Evolutionary conservation across 495 filamentous ascomycete species (phyloP), one percentile per base, ranked within the genome.

Genomic region (Trichoderma reesei): DNA sequence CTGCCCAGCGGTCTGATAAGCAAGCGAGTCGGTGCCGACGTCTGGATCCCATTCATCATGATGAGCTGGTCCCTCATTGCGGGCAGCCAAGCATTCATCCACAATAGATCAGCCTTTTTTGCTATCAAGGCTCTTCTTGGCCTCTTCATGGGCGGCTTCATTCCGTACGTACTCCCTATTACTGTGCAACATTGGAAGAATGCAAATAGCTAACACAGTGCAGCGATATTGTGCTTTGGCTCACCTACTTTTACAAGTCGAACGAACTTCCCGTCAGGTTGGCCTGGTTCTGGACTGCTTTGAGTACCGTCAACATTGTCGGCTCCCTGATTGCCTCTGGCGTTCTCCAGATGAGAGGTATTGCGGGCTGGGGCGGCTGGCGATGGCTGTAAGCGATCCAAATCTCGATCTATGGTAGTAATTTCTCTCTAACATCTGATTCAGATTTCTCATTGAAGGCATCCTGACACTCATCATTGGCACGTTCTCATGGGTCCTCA

Each of bases 191-290:
- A 1, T 26, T 51, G 18, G 20, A n/a, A 13, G 62, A 3, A 18
- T 62, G n/a, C n/a, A n/a, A n/a, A 9, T 3, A 26, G 16, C 31
- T 63, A 54, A 63, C 44, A 44, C 5, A 0, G 14, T 3, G 5
- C 11, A 63, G 61, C 64, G 77, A 79, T 61, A 75, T 76, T 60
- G 75, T 85, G 8, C 72, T 85, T 5, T 84, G 78, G 70, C 69
- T 84, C 56, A 78, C 77, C 13, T 84, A 83, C 68, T 83, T 77
- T 64, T 84, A 83, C 68, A 79, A 77, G 68, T 71, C 74, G 20
- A 72, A 71, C 10, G 82, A 85, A 68, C 76, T 85, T 5, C 76
- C 81, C 0, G 74, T 75, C 6, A 74, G 83, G 5, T 69, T 85
- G 3, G 69, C 75, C 1, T 79, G 71, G 69, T 83, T 85, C 71